Percentiles rank a stretch among this genome's conserved stretches.
Conservation (phyloP, 2,329 filamentous ascomycete species). For the Trichothecium roseum region DNA sequence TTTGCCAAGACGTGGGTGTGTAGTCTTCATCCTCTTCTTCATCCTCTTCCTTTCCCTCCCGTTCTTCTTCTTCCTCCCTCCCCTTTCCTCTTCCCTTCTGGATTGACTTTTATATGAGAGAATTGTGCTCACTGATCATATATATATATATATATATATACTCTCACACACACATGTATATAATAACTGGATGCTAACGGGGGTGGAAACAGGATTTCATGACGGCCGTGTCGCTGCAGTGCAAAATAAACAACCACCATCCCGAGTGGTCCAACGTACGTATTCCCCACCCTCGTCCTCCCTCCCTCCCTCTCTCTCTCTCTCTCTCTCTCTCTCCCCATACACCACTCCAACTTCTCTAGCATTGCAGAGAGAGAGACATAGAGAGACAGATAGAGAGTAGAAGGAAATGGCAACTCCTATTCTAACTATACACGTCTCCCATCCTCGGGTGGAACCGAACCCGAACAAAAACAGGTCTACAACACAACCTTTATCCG, state of each 20-base stretch:
- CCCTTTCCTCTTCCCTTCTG: too few relatives aligned
- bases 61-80: neutral
- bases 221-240: slow-evolving; percentile 59
- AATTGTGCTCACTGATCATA: too few relatives aligned
- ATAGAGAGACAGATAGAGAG: too few relatives aligned
- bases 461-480: slow-evolving; percentile 30
- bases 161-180: too few relatives aligned
- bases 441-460: neutral
- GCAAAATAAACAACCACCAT: slow-evolving; percentile 59
- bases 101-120: too few relatives aligned
- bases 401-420: too few relatives aligned
- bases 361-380: too few relatives aligned
- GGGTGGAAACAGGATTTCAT: slow-evolving; percentile 54
- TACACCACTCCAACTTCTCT: neutral
- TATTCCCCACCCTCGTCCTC: too few relatives aligned
- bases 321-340: neutral
- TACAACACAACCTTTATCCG: slow-evolving; percentile 62
- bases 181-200: neutral
- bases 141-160: too few relatives aligned
- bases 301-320: too few relatives aligned
- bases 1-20: slow-evolving; percentile 56
- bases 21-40: slow-evolving; percentile 6
- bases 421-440: neutral
- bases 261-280: slow-evolving; percentile 67
- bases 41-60: neutral